phyloP scores from a whole-genome alignment of 192 early-diverging fungal genomes.

The Powellomyces hirtus region DNA sequence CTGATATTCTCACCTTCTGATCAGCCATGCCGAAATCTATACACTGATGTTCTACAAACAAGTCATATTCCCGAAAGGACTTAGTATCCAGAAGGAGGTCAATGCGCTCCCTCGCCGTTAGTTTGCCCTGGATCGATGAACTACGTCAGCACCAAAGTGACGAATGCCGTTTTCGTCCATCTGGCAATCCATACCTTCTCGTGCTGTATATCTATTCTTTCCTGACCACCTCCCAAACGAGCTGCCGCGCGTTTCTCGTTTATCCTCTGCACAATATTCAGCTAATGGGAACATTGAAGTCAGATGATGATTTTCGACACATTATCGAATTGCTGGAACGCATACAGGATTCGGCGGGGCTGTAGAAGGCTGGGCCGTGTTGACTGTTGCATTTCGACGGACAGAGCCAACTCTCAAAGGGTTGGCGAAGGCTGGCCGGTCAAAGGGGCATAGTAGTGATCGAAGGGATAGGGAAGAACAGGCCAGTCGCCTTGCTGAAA shows the following conservation, averaged over 20 bases:
- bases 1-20: constrained; percentile 62
- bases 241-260: constrained; percentile 69
- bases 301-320: too few species aligned
- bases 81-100: constrained; percentile 78
- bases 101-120: constrained; percentile 90
- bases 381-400: too few species aligned
- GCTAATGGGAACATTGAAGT: too few species aligned
- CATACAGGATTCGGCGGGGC: too few species aligned
- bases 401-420: too few species aligned
- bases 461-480: too few species aligned
- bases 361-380: too few species aligned
- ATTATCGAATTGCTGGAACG: too few species aligned
- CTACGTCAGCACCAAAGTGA: not conserved
- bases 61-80: constrained; percentile 88
- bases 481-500: too few species aligned
- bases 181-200: constrained; percentile 63
- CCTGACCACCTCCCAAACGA: constrained; percentile 73
- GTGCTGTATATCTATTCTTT: constrained; percentile 81
- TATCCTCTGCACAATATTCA: constrained; percentile 27
- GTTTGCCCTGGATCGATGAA: constrained; percentile 66
- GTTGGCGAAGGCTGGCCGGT: too few species aligned
- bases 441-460: too few species aligned
- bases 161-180: not conserved
- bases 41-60: constrained; percentile 93
- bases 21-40: constrained; percentile 85